Conservation (phyloP, 768 basidiomycete species). For the Boletellus ananas region DNA sequence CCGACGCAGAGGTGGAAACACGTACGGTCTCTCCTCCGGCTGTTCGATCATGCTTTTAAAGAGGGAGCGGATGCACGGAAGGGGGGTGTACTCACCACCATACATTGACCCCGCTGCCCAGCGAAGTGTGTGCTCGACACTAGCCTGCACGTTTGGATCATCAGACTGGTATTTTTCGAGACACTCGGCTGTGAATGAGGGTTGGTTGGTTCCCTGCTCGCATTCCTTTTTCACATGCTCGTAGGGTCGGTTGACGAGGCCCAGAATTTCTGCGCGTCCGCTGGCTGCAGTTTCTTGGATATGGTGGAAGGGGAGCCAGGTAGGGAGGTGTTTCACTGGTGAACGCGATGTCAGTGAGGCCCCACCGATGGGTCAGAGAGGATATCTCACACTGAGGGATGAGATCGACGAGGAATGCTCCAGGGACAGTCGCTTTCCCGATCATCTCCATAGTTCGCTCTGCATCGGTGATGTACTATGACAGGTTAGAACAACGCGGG, state of each 20-base stretch:
- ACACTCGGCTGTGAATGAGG: conserved; percentile 18
- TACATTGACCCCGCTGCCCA: conserved; percentile 20
- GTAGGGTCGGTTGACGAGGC: background rate
- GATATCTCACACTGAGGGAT: conserved; percentile 22
- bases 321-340: conserved; percentile 21
- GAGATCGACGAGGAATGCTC: conserved; percentile 29
- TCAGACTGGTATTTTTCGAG: conserved; percentile 7
- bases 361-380: background rate
- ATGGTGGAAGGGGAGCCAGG: background rate
- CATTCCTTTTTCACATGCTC: conserved; percentile 10
- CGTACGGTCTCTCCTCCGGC: conserved; percentile 8
- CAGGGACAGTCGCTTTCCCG: conserved; percentile 23
- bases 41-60: background rate
- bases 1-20: background rate
- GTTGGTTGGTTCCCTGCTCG: conserved; percentile 9
- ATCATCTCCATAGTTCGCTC: conserved; percentile 27
- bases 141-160: conserved; percentile 1
- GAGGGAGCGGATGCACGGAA: background rate
- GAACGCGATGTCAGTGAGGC: background rate
- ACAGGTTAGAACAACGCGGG: background rate
- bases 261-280: background rate
- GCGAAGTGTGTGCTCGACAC: conserved; percentile 6
- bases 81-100: conserved; percentile 10
- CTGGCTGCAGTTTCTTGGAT: background rate
- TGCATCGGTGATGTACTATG: conserved; percentile 28